Base-by-base conservation (phyloP, 1,284 basidiomycete genomes). In the Polyporus tsugae region DNA sequence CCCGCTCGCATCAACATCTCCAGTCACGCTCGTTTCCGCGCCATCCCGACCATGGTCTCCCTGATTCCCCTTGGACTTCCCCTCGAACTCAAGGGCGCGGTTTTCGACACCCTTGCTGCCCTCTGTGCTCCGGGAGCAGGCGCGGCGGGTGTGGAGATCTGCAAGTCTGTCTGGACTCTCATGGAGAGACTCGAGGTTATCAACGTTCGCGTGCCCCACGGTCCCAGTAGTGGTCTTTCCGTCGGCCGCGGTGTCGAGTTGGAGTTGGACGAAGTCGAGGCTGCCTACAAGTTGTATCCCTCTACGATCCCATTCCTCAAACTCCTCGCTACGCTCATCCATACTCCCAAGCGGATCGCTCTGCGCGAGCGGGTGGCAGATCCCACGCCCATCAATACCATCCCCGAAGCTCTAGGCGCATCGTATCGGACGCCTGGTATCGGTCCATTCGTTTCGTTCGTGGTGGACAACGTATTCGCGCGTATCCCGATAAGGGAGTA, bases 161-260 rank as follows among this genome's bases (percentile, higher is more conserved):
- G 94, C 76, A 89, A 88, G 71, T 88, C 89, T 4, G 89, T 96
- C 2, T 97, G 95, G 95, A 85, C 84, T 10, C 82, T 91, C 72
- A 93, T 93, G 87, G 96, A 98, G 79, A 86, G 91, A 58, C 83
- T 92, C 57, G 93, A 96, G 72, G 91, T 96, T n/a, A 92, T 94
- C 79, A 93, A 93, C 70, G 89, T 93, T 13, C 87, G 91, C 36
- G 76, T 83, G 29, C 80, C 80, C 1, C 72, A 82, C 9, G 77
- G 81, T 15, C 75, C 82, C 2, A 77, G 82, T 6, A 75, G 83
- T 4, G 77, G 84, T 2, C 76, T 90, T 13, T 81, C 85, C 2
- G 81, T 86, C 15, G 88, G 87, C 15, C 91, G 90, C 75, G 93
- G 92, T 0, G 88, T 94, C 0, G 91, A 93, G 74, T 83, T 91